Evolutionary conservation across 139 green algal species (phyloP).

Genomic region (Yamagishiella unicocca): DNA sequence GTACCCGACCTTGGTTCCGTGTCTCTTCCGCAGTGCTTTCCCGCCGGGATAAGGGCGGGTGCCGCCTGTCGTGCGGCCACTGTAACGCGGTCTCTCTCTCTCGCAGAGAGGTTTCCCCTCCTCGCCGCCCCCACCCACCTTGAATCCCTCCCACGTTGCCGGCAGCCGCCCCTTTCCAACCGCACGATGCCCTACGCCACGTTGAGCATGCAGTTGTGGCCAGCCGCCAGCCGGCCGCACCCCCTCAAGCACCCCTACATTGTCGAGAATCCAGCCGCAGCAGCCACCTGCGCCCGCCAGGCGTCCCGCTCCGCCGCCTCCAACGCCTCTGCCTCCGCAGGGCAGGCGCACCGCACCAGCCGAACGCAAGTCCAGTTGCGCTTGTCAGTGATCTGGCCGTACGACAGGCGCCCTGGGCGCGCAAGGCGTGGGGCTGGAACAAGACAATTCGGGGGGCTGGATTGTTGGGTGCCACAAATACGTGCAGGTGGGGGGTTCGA

Average conservation of each 20-base stretch:
- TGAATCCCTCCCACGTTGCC: conserved; percentile 57
- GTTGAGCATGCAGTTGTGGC: conserved; percentile 80
- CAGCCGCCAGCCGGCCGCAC: conserved; percentile 56
- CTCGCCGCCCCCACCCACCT: neutral
- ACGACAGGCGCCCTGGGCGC: no score
- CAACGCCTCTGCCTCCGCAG: neutral
- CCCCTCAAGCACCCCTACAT: conserved; percentile 72
- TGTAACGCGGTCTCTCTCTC: no score
- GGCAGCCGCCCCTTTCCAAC: conserved; percentile 66
- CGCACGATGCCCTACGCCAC: conserved; percentile 66
- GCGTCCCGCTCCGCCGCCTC: conserved; percentile 8
- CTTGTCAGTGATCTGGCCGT: neutral
- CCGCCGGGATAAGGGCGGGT: no score
- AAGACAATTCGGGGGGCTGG: no score
- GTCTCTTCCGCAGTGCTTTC: no score
- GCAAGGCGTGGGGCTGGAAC: no score
- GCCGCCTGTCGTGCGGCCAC: no score
- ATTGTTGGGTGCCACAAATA: no score
- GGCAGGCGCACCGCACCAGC: neutral
- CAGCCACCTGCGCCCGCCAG: neutral
- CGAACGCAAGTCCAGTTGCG: neutral
- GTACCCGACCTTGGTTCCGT: no score
- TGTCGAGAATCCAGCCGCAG: conserved; percentile 52
- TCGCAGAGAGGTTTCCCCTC: no score
- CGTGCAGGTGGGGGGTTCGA: no score